phyloP scores from a whole-genome alignment of 495 filamentous ascomycete species.

The Apodospora peruviana region DNA sequence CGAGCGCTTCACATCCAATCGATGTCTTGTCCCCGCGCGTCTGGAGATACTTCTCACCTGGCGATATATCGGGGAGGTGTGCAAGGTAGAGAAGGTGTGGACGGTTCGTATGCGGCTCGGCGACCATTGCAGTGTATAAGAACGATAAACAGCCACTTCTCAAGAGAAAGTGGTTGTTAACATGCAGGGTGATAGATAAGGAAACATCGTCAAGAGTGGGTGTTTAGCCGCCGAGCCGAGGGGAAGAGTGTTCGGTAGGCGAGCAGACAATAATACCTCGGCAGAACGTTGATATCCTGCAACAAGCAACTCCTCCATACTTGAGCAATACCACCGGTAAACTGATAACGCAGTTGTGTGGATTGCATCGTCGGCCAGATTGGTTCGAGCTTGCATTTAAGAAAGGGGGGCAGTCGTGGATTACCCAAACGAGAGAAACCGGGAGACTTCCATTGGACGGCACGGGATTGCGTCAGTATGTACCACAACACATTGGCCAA shows the following conservation, averaged over 20 bases:
- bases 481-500: not conserved
- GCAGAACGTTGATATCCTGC: not conserved
- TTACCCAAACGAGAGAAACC: slow-evolving; percentile 11
- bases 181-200: slow-evolving; percentile 6
- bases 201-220: not conserved
- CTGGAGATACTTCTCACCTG: slow-evolving; percentile 2
- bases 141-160: not conserved
- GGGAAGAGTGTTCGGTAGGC: not conserved
- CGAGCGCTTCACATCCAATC: slow-evolving; percentile 5
- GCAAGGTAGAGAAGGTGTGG: slow-evolving; percentile 10
- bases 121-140: not conserved
- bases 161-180: not conserved
- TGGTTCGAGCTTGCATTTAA: slow-evolving; percentile 9
- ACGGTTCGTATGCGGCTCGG: slow-evolving; percentile 2
- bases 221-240: slow-evolving; percentile 4
- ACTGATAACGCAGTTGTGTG: slow-evolving; percentile 4
- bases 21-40: slow-evolving; percentile 1
- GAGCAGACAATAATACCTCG: not conserved
- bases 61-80: slow-evolving; percentile 3
- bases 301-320: slow-evolving; percentile 2
- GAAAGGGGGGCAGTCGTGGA: slow-evolving; percentile 3
- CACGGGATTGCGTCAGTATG: not conserved
- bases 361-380: slow-evolving; percentile 6
- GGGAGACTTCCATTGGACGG: slow-evolving; percentile 5
- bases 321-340: not conserved